phyloP scores from a whole-genome alignment of 495 filamentous ascomycete species.

The Cercophora samala region DNA sequence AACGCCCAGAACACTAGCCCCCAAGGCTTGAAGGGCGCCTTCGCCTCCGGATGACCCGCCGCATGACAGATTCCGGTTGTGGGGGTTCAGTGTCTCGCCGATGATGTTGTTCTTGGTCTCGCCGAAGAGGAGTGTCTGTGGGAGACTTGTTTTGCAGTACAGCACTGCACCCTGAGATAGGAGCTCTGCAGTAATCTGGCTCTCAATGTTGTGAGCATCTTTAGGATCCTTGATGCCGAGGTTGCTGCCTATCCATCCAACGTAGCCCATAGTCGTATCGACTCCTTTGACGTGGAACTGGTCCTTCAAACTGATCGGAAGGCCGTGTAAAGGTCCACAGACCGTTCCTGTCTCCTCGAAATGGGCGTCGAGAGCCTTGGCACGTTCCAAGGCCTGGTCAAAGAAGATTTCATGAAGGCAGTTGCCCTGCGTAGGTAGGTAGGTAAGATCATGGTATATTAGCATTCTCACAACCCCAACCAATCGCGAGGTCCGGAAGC shows the following conservation, averaged over 20 bases:
- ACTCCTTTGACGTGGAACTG: slow-evolving; percentile 59
- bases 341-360: slow-evolving; percentile 45
- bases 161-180: background rate
- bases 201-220: slow-evolving; percentile 37
- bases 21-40: background rate
- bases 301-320: slow-evolving; percentile 64
- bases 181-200: background rate
- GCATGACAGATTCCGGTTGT: background rate
- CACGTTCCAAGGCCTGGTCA: slow-evolving; percentile 54
- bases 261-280: slow-evolving; percentile 43
- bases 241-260: slow-evolving; percentile 27
- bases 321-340: slow-evolving; percentile 63
- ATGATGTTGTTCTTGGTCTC: background rate
- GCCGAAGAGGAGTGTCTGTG: background rate
- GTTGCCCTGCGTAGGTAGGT: slow-evolving; percentile 31
- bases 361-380: slow-evolving; percentile 55
- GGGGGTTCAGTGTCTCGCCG: background rate
- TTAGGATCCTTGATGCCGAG: slow-evolving; percentile 47
- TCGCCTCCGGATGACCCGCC: background rate
- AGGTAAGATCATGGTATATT: too few relatives aligned
- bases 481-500: too few relatives aligned
- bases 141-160: background rate
- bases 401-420: slow-evolving; percentile 71
- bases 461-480: too few relatives aligned
- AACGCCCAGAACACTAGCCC: background rate